These are phyloP conservation scores for Fragilariopsis cylindrus DNA, from an alignment of 108 stramenopile species.

Conservation along the genomic window DNA sequence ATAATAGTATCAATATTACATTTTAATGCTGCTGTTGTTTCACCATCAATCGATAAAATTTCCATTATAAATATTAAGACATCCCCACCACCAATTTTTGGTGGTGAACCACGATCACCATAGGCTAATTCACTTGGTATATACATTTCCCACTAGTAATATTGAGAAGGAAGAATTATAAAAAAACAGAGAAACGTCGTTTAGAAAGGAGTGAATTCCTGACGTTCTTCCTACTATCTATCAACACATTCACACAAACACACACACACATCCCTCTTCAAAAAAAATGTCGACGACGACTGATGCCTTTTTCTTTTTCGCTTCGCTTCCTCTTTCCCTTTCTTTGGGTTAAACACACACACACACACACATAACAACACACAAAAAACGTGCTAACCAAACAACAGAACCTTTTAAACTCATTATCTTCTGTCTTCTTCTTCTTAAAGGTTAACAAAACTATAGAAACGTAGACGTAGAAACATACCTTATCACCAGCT, in stretches of 20 bases:
- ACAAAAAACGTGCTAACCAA: background rate
- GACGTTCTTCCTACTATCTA: too few relatives aligned
- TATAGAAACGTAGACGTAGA: too few relatives aligned
- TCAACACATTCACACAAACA: too few relatives aligned
- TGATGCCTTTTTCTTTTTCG: too few relatives aligned
- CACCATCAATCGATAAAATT: conserved; percentile 80
- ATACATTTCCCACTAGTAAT: conserved; percentile 85
- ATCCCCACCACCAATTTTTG: conserved; percentile 71
- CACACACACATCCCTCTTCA: too few relatives aligned
- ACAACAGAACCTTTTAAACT: background rate
- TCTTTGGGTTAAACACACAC: too few relatives aligned
- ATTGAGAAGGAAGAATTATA: conserved; percentile 3
- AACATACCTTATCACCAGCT: conserved; percentile 57
- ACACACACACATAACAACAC: background rate
- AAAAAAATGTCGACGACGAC: too few relatives aligned
- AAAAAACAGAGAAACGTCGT: background rate
- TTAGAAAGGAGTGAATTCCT: background rate
- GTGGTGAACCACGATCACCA: conserved; percentile 78
- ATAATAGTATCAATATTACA: conserved; percentile 9
- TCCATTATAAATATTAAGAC: conserved; percentile 91
- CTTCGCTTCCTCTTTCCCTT: too few relatives aligned
- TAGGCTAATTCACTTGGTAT: conserved; percentile 93
- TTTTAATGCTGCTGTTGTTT: conserved; percentile 20
- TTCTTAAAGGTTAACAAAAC: conserved; percentile 62
- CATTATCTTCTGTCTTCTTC: conserved; percentile 50